Evolutionary conservation across 164 flowering plant species (phyloP), one percentile per base, ranked within the genome.

Genomic region (Piper longum): DNA sequence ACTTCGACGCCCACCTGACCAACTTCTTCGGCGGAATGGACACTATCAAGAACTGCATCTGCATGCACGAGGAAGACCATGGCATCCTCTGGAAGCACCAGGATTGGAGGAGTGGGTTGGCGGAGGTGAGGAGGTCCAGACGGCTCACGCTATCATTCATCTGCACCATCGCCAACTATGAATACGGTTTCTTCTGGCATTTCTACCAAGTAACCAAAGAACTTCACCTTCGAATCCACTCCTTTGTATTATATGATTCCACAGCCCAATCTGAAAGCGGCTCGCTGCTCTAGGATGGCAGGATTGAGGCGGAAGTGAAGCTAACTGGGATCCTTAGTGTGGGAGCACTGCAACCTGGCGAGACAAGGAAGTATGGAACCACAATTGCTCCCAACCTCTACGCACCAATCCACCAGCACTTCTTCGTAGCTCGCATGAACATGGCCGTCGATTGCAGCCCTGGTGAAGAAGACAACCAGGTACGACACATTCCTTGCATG

Each of bases 31-130:
- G 97, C 56, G 97, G 95, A 36, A 93, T 90, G 45, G 97, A 90
- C 73, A 90, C 95, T 40, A 90, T 77, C 68, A 93, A 90, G 74
- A 90, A 90, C 64, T 90, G 95, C 80, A 93, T 90, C n/a, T 90
- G 97, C 54, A 64, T 90, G 76, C 97, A 90, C 62, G 95, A 90
- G 73, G 97, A 90, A 70, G 97, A 88, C 71, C 84, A 85, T 73
- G 95, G 97, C 45, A 82, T 90, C 45, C 66, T 90, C 6, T 90
- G 95, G 95, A 90, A 90, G 78, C 95, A 90, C 77, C 95, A 88
- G 73, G 97, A 90, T 61, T 87, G 91, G 95, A 80, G 97, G 75
- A 83, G 91, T 16, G 93, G 93, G 43, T 80, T 85, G 59, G 86
- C 96, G 26, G 95, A 89, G 76, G 88, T 83, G 65, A 80, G 95